These are phyloP conservation scores for Fusarium phyllophilum DNA, from an alignment of 2,329 filamentous ascomycete genomes.

Conservation along the genomic window DNA sequence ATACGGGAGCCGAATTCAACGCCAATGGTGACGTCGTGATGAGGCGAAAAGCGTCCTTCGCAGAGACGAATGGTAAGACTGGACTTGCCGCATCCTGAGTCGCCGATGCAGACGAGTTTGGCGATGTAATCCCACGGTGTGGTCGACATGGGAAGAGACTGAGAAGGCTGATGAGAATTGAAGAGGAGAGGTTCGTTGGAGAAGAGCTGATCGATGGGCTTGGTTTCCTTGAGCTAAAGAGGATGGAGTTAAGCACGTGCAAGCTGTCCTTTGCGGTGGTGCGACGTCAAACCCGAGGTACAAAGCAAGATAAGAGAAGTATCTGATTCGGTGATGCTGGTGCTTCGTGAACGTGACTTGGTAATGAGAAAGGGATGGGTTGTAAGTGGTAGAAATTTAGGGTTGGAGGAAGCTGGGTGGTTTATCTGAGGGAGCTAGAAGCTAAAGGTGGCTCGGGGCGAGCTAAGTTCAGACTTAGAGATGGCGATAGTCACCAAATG, in stretches of 20 bases:
- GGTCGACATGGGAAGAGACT: conserved; percentile 59
- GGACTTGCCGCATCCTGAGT: conserved; percentile 96
- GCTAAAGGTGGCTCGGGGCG: conserved; percentile 6
- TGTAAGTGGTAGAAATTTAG: conserved; percentile 25
- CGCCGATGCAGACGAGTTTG: conserved; percentile 97
- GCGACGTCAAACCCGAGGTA: conserved; percentile 22
- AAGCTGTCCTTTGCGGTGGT: conserved; percentile 29
- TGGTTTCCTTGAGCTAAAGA: conserved; percentile 2
- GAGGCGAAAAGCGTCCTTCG: conserved; percentile 92
- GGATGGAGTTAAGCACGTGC: conserved; percentile 29
- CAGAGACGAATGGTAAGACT: conserved; percentile 93
- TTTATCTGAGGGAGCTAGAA: conserved; percentile 11
- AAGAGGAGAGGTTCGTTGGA: conserved; percentile 5
- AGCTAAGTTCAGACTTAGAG: neutral
- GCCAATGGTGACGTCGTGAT: conserved; percentile 97
- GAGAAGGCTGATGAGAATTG: conserved; percentile 5
- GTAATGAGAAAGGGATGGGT: conserved; percentile 1
- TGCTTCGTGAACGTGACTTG: conserved; percentile 6
- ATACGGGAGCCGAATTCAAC: conserved; percentile 96
- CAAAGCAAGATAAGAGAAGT: neutral
- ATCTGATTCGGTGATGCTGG: neutral
- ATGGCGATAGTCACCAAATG: conserved; percentile 5
- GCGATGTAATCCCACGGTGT: conserved; percentile 98
- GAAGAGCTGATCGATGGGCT: conserved; percentile 2
- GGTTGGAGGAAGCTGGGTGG: conserved; percentile 15